Base-by-base conservation (phyloP, 306 rosid genomes). In the Citrullus colocynthis region DNA sequence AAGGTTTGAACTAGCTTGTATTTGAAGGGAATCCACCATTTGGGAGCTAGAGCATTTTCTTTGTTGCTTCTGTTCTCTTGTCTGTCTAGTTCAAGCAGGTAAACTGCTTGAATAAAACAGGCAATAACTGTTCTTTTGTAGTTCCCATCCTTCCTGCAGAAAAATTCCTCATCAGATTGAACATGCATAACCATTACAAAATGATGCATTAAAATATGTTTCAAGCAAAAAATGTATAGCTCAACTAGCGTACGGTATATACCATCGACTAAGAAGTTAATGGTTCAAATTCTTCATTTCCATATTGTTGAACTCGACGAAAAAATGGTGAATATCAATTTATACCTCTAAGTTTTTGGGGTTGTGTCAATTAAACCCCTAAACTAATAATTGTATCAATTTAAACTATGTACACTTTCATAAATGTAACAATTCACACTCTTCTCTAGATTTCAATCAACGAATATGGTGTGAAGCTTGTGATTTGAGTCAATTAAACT, bases 1-100 rank as follows among this genome's bases (percentile, higher is more conserved):
- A 95, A 56, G 48, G 88, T 90, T 82, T 88, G 65, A 17, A 82
- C 70, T 60, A 90, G 88, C 83, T 88, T 92, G 90, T 89, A 95
- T 78, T 95, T 95, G 77, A 95, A 95, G 60, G 99, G 99, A 30
- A 85, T 90, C 99, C 97, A 95, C 99, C 97, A 95, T 79, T 95
- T 92, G 6, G 97, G 91, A 76, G 99, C 97, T 54, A 90, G 88
- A 73, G 90, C 93, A 81, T 72, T 88, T 54, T 80, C 87, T 11
- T 81, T 79, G 58, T 81, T 79, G 58, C 78, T 84, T 81, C 96
- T 80, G 61, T 85, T 90, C 83, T 92, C 99, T 62, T 95, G 99
- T 80, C 91, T 90, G 75, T 95, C 99, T 65, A 95, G 88, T 74
- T 95, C 97, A 56, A 95, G 96, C 82, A 95, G 83, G 87, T 95